Conservation (phyloP, 179 eudicot genomes). For the Silene vulgaris region DNA sequence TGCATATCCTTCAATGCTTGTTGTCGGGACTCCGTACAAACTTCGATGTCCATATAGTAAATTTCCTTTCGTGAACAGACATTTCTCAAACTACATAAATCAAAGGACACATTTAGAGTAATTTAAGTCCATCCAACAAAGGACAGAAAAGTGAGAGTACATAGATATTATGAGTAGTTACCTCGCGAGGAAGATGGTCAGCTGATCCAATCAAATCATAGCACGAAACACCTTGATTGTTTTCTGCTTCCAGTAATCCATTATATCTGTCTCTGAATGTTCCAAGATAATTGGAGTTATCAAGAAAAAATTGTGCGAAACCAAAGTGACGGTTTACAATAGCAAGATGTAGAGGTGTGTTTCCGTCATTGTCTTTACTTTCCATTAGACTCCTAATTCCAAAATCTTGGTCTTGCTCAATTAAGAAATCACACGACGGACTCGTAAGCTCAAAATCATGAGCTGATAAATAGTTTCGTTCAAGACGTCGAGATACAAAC, state of each 20-base stretch:
- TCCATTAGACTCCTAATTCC: not conserved
- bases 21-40: conserved; percentile 7
- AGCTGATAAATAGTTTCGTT: not conserved
- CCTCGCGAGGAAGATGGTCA: conserved; percentile 11
- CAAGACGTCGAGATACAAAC: not conserved
- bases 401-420: no score
- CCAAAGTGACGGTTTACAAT: conserved; percentile 13
- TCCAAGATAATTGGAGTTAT: not conserved
- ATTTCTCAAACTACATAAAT: conserved; percentile 11
- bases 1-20: conserved; percentile 4
- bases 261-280: no score
- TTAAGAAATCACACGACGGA: no score
- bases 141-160: no score
- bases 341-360: conserved; percentile 23
- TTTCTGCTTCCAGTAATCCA: not conserved
- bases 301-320: conserved; percentile 8
- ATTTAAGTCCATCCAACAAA: no score
- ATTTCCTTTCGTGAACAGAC: not conserved
- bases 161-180: not conserved
- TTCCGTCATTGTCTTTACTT: conserved; percentile 13
- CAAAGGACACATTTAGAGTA: not conserved
- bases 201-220: conserved; percentile 12
- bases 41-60: conserved; percentile 12
- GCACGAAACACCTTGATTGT: conserved; percentile 9
- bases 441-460: no score